Percentiles rank a stretch among this genome's conserved stretches.
phyloP scores from a whole-genome alignment of 441 rosid species.

The Jatropha podagrica region DNA sequence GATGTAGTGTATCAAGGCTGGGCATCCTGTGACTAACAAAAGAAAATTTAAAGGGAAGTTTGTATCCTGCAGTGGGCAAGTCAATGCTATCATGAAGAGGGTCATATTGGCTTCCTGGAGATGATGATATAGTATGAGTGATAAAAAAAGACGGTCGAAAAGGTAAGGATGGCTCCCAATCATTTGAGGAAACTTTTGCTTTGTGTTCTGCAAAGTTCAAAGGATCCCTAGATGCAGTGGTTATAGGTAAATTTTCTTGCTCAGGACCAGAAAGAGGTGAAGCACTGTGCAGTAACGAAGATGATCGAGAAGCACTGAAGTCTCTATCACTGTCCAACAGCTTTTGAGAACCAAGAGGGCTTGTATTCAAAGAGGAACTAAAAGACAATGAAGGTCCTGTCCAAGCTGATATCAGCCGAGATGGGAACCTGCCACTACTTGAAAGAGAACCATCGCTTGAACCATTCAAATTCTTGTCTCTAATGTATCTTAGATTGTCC shows the following conservation, averaged over 20 bases:
- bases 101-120: constrained; percentile 55
- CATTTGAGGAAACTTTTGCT: constrained; percentile 48
- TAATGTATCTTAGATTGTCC: constrained; percentile 19
- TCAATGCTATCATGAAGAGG: constrained; percentile 63
- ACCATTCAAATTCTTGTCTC: constrained; percentile 20
- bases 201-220: constrained; percentile 32
- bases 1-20: constrained; percentile 24
- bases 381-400: constrained; percentile 39
- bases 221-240: constrained; percentile 27
- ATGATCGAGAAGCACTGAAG: constrained; percentile 31
- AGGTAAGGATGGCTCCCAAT: constrained; percentile 91
- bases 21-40: constrained; percentile 37
- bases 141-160: constrained; percentile 69
- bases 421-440: constrained; percentile 22
- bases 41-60: constrained; percentile 32
- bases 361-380: constrained; percentile 35
- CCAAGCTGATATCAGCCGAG: constrained; percentile 38
- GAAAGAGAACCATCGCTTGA: constrained; percentile 28
- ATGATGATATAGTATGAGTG: constrained; percentile 44
- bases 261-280: constrained; percentile 44
- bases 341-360: constrained; percentile 39
- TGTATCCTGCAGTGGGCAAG: constrained; percentile 35
- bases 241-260: constrained; percentile 33
- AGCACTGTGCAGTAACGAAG: constrained; percentile 37
- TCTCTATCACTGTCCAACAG: constrained; percentile 33